Evolutionary conservation across 805 yeast genomes (phyloP).

Genomic region (Nakazawaea populi): DNA sequence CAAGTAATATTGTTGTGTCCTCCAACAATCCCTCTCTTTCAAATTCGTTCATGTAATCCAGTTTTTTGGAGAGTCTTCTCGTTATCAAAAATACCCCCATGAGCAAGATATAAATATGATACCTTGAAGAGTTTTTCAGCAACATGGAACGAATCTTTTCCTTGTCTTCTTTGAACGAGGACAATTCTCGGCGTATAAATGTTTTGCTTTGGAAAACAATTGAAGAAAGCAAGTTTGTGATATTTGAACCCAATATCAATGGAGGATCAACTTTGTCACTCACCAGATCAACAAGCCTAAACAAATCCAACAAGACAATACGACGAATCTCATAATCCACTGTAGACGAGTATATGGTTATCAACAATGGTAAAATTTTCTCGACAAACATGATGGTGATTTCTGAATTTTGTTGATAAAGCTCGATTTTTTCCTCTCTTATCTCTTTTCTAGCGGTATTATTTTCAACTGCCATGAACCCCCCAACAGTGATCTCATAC

Average conservation of each 20-base stretch:
- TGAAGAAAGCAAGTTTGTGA: slow-evolving; percentile 52
- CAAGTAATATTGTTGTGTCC: slow-evolving; percentile 36
- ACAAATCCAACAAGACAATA: slow-evolving; percentile 45
- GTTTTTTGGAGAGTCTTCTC: slow-evolving; percentile 34
- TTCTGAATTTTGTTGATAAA: slow-evolving; percentile 22
- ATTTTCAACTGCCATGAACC: slow-evolving; percentile 22
- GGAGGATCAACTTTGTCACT: slow-evolving; percentile 23
- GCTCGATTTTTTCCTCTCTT: slow-evolving; percentile 27
- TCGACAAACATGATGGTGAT: slow-evolving; percentile 31
- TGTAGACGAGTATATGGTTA: slow-evolving; percentile 66
- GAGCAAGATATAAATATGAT: slow-evolving; percentile 35
- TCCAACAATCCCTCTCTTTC: slow-evolving; percentile 69
- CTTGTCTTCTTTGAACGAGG: background rate
- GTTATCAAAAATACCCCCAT: slow-evolving; percentile 48
- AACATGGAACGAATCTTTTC: slow-evolving; percentile 5
- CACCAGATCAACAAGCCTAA: slow-evolving; percentile 43
- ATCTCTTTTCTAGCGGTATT: slow-evolving; percentile 16
- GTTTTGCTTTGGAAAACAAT: slow-evolving; percentile 49
- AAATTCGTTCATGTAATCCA: slow-evolving; percentile 42
- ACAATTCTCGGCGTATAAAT: slow-evolving; percentile 15
- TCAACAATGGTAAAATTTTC: slow-evolving; percentile 44
- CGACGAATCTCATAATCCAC: slow-evolving; percentile 63
- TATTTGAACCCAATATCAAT: slow-evolving; percentile 27
- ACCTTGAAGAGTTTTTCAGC: slow-evolving; percentile 11
- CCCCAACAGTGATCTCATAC: slow-evolving; percentile 20